These are phyloP conservation scores for Insectozyma bohioensis DNA, from an alignment of 1,139 yeast genomes.

Conservation along the genomic window DNA sequence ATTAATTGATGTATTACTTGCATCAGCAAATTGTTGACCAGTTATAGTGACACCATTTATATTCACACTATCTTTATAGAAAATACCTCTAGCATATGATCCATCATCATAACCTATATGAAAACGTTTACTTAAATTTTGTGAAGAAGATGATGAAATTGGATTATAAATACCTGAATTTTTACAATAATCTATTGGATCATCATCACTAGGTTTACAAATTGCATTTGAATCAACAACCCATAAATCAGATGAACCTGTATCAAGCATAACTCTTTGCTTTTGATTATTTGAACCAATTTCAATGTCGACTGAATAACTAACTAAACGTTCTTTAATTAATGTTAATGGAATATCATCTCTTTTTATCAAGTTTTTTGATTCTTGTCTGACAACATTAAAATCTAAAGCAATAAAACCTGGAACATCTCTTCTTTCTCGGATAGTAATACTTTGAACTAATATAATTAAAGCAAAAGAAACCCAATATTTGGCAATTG, in stretches of 20 bases:
- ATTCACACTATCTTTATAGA: constrained; percentile 48
- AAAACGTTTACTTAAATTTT: constrained; percentile 10
- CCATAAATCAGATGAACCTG: constrained; percentile 40
- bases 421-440: constrained; percentile 8
- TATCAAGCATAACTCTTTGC: constrained; percentile 15
- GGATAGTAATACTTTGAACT: constrained; percentile 12
- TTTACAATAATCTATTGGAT: too few relatives aligned
- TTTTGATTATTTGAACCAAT: constrained; percentile 8
- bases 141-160: constrained; percentile 6
- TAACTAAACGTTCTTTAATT: constrained; percentile 5
- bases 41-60: constrained; percentile 13
- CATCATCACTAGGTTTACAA: constrained; percentile 14
- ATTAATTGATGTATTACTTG: constrained; percentile 10
- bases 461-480: constrained; percentile 13
- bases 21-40: constrained; percentile 19
- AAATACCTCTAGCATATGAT: constrained; percentile 44
- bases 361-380: constrained; percentile 13
- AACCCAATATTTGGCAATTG: too few relatives aligned
- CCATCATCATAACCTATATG: constrained; percentile 14
- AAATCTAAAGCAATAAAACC: constrained; percentile 13
- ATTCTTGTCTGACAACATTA: constrained; percentile 21
- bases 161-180: constrained; percentile 9
- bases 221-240: constrained; percentile 20
- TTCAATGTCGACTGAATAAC: constrained; percentile 10
- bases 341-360: too few relatives aligned